Evolutionary conservation across 164 flowering plant species (phyloP), one percentile per base, ranked within the genome.

Genomic region (Vitis labrusca): DNA sequence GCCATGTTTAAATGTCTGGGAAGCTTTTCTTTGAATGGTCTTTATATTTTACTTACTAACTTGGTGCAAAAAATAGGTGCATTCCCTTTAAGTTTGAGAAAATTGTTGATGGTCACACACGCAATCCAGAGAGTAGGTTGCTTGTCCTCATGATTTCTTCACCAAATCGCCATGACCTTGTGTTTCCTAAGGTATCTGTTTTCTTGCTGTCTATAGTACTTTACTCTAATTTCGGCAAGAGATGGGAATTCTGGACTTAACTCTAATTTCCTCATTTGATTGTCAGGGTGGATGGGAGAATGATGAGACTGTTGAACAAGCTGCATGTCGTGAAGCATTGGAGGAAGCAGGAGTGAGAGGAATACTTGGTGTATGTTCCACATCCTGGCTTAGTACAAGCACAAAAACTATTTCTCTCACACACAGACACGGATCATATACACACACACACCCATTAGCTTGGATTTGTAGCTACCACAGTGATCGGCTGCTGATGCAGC

Each of bases 281-380:
- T 65, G 12, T 67, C 69, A 88, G 91, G 91, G 91, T 71, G 91
- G 91, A 49, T 88, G 91, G 91, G 91, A 88, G 60, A 73, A 85
- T 75, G 89, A 88, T 75, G 91, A 88, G 78, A 75, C 87, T 49
- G 72, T 85, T 58, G 48, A 44, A 4, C 79, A 81, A 77, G 91
- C 91, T 27, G 91, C 91, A 64, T 68, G 81, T 54, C 89, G 89
- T 30, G 91, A 88, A 64, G 89, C 89, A 44, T 74, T 78, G 69
- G 91, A 88, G 78, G 91, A 88, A 84, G 88, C 91, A 2, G 91
- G 89, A 69, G 85, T 88, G 12, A 77, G 48, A 76, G 91, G 91
- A 76, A 71, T 57, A 27, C 71, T 88, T 64, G 67, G 72, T 64
- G 91, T 85, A 80, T 55, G 88, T 73, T 69, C 56, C 63, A 37